Evolutionary conservation across 2,329 filamentous ascomycete species (phyloP), one percentile per base, ranked within the genome.

Genomic region (Alternaria gansuensis): DNA sequence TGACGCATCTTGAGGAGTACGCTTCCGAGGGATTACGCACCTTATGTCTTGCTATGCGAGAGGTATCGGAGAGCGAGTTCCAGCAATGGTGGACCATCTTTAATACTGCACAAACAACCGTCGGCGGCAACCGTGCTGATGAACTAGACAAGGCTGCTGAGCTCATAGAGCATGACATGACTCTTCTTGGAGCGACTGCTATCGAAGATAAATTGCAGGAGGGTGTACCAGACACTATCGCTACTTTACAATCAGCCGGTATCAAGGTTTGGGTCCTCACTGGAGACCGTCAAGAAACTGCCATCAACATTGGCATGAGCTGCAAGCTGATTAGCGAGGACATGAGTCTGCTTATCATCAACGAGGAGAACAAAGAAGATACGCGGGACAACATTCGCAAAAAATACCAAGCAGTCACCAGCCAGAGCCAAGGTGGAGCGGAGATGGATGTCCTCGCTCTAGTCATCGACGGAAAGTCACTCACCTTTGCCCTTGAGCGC

Each of bases 221-320:
- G 69, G 95, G 96, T 53, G 95, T 99, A 14, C 95, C 95, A 2
- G 95, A 99, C 77, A 99, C 95, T 0, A 99, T 99, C 58, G 93
- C 97, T 77, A 99, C 95, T 0, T 83, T 99, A 28, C 96, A 99
- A 78, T 91, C 93, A 65, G 95, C 96, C 24, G 94, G 93, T 52
- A 98, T 99, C 83, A 99, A 99, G 80, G 90, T 99, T 54, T 99
- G 95, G 95, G 95, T 99, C 21, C 80, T 99, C 77, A 99, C 95
- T 37, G 95, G 95, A 70, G 95, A 99, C 82, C 88, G 95, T 71
- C 96, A 99, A 79, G 95, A 99, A 79, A 99, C 95, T 28, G 95
- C 95, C 56, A 99, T 99, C 85, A 99, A 99, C 77, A 99, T 99
- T 67, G 95, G 96, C 65, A 99, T 99, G 95, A 97, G 93, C 77